Base-by-base conservation (phyloP, 306 rosid species). In the Dicorynia guianensis region DNA sequence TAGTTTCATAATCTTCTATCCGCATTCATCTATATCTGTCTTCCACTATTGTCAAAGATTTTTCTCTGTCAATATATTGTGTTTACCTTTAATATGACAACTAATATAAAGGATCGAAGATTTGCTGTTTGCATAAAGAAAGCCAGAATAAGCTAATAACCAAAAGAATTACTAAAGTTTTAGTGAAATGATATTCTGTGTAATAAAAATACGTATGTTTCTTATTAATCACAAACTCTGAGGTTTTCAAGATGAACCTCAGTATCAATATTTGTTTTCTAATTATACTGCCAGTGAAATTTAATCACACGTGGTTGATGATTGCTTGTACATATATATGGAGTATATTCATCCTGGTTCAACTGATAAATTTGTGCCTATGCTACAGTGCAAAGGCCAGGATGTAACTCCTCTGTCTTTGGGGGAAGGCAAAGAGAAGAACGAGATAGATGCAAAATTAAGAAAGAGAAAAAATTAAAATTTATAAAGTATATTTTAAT, bases 261-360 rank as follows among this genome's bases (percentile, higher is more conserved):
- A n/a, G n/a, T n/a, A n/a, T 12, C 11, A 12, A 43, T 43, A 2
- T 43, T 43, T 3, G 48, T 6, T 43, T 43, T 6, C 48, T 43
- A 43, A 43, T 43, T 43, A 3, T 43, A 12, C 48, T 43, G 48
- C 11, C 48, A 43, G 48, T 6, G 11, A 8, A 43, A 12, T 43
- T 43, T 43, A 6, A n/a, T 43, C 7, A 6, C 11, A 43, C 1
- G 11, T 43, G 90, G 72, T 79, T 63, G 90, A 78, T 43, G 86
- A 81, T 71, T 86, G 76, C 30, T 2, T 25, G 30, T 25, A 25
- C 30, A 25, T 25, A 25, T 25, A 25, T 25, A 25, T 25, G 30
- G 90, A 86, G 75, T 86, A 86, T 43, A 78, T 86, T 39, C 52
- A 81, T 69, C 90, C 90, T 35, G 90, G 90, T 44, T 83, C 90